phyloP scores from a whole-genome alignment of 1,284 basidiomycete species.

The Ustilago sp. region DNA sequence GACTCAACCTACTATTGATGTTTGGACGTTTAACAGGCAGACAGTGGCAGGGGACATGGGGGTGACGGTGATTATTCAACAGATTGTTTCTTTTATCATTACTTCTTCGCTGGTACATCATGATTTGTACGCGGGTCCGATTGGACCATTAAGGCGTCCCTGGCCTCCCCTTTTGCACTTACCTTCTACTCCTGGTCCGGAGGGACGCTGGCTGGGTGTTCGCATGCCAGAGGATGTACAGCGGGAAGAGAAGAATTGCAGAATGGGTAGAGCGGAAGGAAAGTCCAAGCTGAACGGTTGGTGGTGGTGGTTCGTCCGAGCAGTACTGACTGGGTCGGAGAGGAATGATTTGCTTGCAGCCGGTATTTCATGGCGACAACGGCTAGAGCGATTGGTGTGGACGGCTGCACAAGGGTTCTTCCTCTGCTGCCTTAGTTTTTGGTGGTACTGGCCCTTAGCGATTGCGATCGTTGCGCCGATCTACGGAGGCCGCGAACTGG shows the following conservation, averaged over 20 bases:
- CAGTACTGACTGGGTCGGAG: constrained; percentile 56
- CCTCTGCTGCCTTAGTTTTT: constrained; percentile 57
- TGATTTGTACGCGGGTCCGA: constrained; percentile 58
- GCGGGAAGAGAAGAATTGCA: constrained; percentile 17
- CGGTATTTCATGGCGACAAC: constrained; percentile 54
- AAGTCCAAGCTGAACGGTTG: constrained; percentile 31
- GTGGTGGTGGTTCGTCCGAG: constrained; percentile 60
- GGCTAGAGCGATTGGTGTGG: constrained; percentile 60
- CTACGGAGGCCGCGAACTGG: constrained; percentile 64
- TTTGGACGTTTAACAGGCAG: constrained; percentile 60
- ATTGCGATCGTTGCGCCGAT: constrained; percentile 66
- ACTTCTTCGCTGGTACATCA: constrained; percentile 58
- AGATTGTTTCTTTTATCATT: constrained; percentile 63
- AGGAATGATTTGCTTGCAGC: constrained; percentile 55
- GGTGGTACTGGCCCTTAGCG: constrained; percentile 67
- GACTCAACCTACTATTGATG: constrained; percentile 36
- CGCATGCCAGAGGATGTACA: constrained; percentile 50
- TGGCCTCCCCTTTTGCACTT: constrained; percentile 66
- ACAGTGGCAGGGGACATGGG: constrained; percentile 68
- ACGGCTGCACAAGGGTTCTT: constrained; percentile 62
- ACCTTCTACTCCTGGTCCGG: constrained; percentile 46
- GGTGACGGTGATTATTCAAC: constrained; percentile 65
- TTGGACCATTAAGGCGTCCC: constrained; percentile 48
- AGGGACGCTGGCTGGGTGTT: constrained; percentile 52
- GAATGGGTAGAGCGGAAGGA: constrained; percentile 55